Conservation (phyloP, 352 stramenopile genomes). For the Globisporangium yorkense region DNA sequence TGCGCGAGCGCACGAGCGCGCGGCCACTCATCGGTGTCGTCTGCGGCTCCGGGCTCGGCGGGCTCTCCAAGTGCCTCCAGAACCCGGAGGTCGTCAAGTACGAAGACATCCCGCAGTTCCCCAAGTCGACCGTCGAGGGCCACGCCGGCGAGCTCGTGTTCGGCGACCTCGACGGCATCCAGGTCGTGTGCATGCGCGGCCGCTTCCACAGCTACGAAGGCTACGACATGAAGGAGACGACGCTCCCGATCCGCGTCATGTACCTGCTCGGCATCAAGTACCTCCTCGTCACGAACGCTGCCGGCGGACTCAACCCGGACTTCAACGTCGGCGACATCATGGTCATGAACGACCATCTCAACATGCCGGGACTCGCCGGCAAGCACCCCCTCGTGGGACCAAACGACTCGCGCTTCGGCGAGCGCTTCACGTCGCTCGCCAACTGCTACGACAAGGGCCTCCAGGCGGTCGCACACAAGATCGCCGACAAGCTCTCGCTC, state of each 20-base stretch:
- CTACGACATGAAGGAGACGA: conserved; percentile 92
- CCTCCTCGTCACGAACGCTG: conserved; percentile 96
- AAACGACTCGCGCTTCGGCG: conserved; percentile 94
- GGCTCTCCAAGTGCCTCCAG: conserved; percentile 86
- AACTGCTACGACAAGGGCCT: conserved; percentile 92
- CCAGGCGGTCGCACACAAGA: conserved; percentile 69
- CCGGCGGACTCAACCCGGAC: conserved; percentile 90
- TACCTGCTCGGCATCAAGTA: conserved; percentile 93
- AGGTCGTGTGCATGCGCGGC: conserved; percentile 92
- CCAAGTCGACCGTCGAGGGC: conserved; percentile 89
- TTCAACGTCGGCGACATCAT: conserved; percentile 97
- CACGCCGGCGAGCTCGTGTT: conserved; percentile 96
- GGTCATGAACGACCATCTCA: conserved; percentile 95
- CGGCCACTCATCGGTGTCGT: conserved; percentile 85
- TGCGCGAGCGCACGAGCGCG: conserved; percentile 40
- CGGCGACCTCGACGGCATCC: conserved; percentile 74
- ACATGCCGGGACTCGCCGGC: conserved; percentile 89
- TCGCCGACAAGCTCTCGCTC: conserved; percentile 79
- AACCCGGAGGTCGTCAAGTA: conserved; percentile 91
- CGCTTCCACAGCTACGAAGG: conserved; percentile 98
- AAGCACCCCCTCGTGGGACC: conserved; percentile 93
- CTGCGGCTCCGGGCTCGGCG: conserved; percentile 93
- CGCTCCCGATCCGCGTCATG: conserved; percentile 94
- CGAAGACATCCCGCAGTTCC: conserved; percentile 92
- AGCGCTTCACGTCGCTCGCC: conserved; percentile 93